A percentile compares a stretch with the other conserved stretches of the same genome.
phyloP scores from a whole-genome alignment of 306 rosid species.

The Trifolium fragiferum region DNA sequence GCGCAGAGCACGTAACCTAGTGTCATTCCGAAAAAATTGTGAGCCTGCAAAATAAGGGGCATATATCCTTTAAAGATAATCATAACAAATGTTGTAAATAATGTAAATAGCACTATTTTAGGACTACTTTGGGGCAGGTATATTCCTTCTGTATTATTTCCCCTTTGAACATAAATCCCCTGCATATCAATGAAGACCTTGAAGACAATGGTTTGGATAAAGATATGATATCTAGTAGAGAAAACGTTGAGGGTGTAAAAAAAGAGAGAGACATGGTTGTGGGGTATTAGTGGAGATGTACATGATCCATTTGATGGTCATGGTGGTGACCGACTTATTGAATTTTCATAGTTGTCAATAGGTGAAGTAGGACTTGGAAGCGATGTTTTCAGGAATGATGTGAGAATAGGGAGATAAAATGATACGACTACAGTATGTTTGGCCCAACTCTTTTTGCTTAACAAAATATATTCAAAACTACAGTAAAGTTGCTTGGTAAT shows the following conservation, averaged over 20 bases:
- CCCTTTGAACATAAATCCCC: slow-evolving; percentile 1
- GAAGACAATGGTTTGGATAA: not conserved
- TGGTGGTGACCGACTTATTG: not conserved
- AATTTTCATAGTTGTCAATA: not conserved
- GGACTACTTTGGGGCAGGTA: not conserved
- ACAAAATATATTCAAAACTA: not conserved
- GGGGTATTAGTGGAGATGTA: not conserved
- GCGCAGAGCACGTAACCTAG: slow-evolving; percentile 98
- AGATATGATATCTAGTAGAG: not conserved
- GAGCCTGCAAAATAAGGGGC: slow-evolving; percentile 69
- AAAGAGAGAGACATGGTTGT: not conserved
- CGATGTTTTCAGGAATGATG: not conserved
- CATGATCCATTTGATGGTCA: not conserved
- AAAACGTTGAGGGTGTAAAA: not conserved
- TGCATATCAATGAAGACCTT: not conserved
- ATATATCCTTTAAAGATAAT: slow-evolving; percentile 16
- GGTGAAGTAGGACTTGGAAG: not conserved
- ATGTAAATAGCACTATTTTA: slow-evolving; percentile 4
- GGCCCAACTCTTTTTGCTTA: not conserved
- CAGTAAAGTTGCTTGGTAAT: not conserved
- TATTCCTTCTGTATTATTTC: not conserved
- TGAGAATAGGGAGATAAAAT: not conserved
- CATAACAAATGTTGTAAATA: slow-evolving; percentile 7
- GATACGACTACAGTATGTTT: not conserved
- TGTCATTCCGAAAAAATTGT: slow-evolving; percentile 87